Conservation (phyloP, 139 green algal genomes). For the Chlorella ohadii region DNA sequence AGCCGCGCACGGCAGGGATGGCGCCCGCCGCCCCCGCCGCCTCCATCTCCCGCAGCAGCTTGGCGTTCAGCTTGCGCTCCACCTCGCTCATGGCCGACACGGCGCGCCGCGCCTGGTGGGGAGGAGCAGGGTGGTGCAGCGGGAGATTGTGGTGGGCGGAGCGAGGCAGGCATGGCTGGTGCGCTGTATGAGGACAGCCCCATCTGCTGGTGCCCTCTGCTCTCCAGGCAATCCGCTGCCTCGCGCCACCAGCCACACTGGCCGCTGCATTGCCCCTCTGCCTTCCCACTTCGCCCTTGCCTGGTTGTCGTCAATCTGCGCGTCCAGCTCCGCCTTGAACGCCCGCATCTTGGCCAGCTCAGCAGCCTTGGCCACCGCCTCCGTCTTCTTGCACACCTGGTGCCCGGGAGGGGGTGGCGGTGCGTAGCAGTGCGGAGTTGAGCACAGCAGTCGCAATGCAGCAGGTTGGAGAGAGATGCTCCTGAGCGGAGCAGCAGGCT, state of each 20-base stretch:
- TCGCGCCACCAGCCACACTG: too few species aligned
- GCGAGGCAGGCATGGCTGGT: neutral
- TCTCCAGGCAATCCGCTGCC: too few species aligned
- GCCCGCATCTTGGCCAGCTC: slow-evolving; percentile 29
- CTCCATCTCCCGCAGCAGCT: slow-evolving; percentile 36
- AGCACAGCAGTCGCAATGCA: too few species aligned
- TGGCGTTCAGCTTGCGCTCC: slow-evolving; percentile 32
- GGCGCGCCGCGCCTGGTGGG: neutral
- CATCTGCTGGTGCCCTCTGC: too few species aligned
- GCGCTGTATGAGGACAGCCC: too few species aligned
- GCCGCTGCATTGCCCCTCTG: too few species aligned
- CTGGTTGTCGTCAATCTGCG: slow-evolving; percentile 36
- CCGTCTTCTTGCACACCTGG: slow-evolving; percentile 28
- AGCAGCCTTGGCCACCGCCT: slow-evolving; percentile 2
- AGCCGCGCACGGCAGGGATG: neutral
- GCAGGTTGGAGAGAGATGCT: too few species aligned
- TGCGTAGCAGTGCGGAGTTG: neutral
- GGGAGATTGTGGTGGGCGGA: too few species aligned
- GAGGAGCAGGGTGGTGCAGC: too few species aligned
- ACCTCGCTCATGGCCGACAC: slow-evolving; percentile 20
- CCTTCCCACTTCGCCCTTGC: neutral
- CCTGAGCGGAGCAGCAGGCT: too few species aligned
- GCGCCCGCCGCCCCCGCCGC: neutral
- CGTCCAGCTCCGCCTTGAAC: slow-evolving; percentile 39
- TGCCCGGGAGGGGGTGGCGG: neutral